Evolutionary conservation across 768 basidiomycete species (phyloP).

Genomic region (Clavaria fumosa): DNA sequence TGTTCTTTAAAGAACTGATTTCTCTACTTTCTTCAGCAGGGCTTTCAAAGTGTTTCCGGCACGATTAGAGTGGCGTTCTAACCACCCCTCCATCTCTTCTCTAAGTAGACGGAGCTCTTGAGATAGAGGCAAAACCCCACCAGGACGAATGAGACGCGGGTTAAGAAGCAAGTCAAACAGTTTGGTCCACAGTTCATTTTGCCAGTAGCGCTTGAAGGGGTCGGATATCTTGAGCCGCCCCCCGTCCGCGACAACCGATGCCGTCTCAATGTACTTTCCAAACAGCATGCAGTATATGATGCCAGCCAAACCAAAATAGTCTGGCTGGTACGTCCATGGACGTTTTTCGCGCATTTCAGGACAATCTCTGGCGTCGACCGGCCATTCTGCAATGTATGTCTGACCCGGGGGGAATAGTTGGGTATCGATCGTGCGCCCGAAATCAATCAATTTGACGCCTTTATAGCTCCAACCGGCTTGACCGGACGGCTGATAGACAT

Average conservation of each 20-base stretch:
- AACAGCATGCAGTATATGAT: slow-evolving; percentile 94
- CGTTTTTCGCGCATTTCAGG: slow-evolving; percentile 70
- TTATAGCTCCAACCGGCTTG: slow-evolving; percentile 75
- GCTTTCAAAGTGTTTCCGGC: slow-evolving; percentile 69
- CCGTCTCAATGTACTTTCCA: slow-evolving; percentile 79
- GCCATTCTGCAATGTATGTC: slow-evolving; percentile 77
- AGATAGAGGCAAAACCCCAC: slow-evolving; percentile 53
- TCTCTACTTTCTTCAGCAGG: slow-evolving; percentile 67
- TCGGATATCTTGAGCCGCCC: slow-evolving; percentile 50
- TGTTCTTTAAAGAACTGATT: slow-evolving; percentile 37
- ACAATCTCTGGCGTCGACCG: slow-evolving; percentile 82
- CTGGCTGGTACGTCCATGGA: slow-evolving; percentile 90
- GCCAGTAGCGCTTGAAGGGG: slow-evolving; percentile 92
- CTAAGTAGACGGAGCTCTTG: slow-evolving; percentile 51
- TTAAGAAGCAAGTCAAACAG: slow-evolving; percentile 83
- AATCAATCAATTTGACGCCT: slow-evolving; percentile 90
- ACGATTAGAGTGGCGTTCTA: slow-evolving; percentile 77
- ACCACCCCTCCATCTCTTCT: slow-evolving; percentile 75
- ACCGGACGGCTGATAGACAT: slow-evolving; percentile 64
- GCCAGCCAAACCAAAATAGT: slow-evolving; percentile 92
- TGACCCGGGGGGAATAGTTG: slow-evolving; percentile 67
- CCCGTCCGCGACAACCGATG: slow-evolving; percentile 19
- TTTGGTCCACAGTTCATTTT: slow-evolving; percentile 68
- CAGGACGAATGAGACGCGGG: slow-evolving; percentile 41
- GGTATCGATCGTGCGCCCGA: slow-evolving; percentile 89